Base-by-base conservation (phyloP, 225 moss, liverwort and hornwort species). In the Pseudoscleropodium purum region DNA sequence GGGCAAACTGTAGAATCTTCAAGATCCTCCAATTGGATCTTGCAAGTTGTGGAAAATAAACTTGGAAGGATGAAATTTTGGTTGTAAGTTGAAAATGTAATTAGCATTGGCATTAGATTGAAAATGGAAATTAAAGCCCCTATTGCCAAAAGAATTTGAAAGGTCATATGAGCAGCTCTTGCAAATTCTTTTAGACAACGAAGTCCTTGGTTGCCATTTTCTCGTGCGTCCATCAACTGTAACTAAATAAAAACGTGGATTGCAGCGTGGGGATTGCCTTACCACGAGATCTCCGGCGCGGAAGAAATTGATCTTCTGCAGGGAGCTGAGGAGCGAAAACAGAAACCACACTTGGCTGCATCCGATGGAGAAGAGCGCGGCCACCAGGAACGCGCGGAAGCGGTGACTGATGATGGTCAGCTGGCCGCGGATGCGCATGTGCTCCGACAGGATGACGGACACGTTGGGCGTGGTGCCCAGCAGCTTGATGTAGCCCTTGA, bases 391-490 rank as follows among this genome's bases (percentile, higher is more conserved):
- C 24, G 94, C 86, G 36, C 98, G 95, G 78, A 95, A 97, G 51
- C 97, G 92, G 90, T 96, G 98, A 83, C 97, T 99, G 33, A 99
- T 97, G 76, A 87, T 93, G 47, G 91, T 92, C 81, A 99, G 90
- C 88, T 99, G 96, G 83, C 92, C 91, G 63, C 96, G 96, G 67
- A 99, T 93, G 78, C 96, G 95, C 91, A 99, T 92, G 86, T 97
- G 98, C 91, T 97, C 96, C 81, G 91, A 91, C 67, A 99, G 88
- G 77, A 99, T 99, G 66, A 92, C 86, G 6, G 93, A 92, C 30
- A 99, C 96, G 82, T 97, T 93, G 82, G 94, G 90, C 61, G 97
- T 99, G 68, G 94, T 92, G 87, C 94, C 86, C 10, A 99, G 95
- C 41, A 99, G 95, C 89, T 95, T 88, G 88, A 93, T 94, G 89